A percentile compares a stretch with the other conserved stretches of the same genome.
These are phyloP conservation scores for Chlamydomonas sp. DNA, from an alignment of 139 green algal genomes.

Conservation along the genomic window DNA sequence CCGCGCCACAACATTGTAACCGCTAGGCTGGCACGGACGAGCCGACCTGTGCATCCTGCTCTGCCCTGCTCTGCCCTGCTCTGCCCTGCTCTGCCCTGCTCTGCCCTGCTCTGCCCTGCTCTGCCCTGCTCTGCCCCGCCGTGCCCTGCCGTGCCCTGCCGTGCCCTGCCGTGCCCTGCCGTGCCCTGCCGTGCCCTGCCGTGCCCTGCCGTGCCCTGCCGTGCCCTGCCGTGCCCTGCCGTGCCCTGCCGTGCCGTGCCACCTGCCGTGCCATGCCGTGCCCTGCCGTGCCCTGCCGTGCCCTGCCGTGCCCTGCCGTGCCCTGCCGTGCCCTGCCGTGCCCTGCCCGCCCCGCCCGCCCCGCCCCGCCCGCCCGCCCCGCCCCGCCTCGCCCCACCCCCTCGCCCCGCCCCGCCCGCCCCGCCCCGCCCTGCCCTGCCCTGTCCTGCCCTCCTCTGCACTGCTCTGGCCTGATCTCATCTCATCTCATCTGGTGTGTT, in stretches of 20 bases:
- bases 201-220: constrained; percentile 13
- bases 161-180: constrained; percentile 12
- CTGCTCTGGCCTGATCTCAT: constrained; percentile 11
- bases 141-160: constrained; percentile 8
- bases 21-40: too few species aligned
- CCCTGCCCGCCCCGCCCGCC: constrained; percentile 7
- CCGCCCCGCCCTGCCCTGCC: constrained; percentile 7
- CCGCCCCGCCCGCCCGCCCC: too few species aligned
- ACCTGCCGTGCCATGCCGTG: constrained; percentile 8
- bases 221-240: constrained; percentile 11
- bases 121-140: constrained; percentile 2
- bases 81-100: neutral
- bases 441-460: constrained; percentile 10
- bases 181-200: constrained; percentile 13
- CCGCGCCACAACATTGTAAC: too few species aligned
- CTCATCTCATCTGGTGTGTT: too few species aligned
- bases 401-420: neutral
- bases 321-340: constrained; percentile 13
- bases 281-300: constrained; percentile 12
- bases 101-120: neutral
- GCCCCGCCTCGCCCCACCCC: constrained; percentile 3
- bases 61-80: neutral
- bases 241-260: constrained; percentile 9
- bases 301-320: constrained; percentile 12
- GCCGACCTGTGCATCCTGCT: too few species aligned